Conservation (phyloP, 208 protist species). For the Trypanosoma mega region DNA sequence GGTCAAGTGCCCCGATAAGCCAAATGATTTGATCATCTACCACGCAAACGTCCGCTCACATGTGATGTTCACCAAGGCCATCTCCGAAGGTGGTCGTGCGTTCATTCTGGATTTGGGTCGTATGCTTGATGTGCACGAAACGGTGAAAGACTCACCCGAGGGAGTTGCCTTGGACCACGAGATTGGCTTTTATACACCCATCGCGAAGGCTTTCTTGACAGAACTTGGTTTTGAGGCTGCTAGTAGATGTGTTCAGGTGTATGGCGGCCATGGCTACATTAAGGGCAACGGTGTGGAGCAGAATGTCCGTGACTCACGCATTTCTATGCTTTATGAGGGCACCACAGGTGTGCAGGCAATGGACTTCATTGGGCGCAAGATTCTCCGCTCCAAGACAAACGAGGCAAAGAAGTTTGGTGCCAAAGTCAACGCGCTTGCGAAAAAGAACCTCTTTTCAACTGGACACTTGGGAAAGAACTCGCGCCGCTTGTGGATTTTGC, state of each 20-base stretch:
- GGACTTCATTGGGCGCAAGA: conserved; percentile 86
- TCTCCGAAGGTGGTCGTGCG: conserved; percentile 81
- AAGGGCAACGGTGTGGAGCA: conserved; percentile 83
- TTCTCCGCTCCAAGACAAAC: conserved; percentile 60
- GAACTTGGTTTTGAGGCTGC: conserved; percentile 77
- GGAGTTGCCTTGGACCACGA: conserved; percentile 51
- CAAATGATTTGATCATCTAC: conserved; percentile 62
- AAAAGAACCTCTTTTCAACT: conserved; percentile 34
- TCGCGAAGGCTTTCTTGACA: conserved; percentile 82
- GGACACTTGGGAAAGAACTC: conserved; percentile 37
- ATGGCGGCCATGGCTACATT: conserved; percentile 81
- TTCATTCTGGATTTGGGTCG: conserved; percentile 73
- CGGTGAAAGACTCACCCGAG: conserved; percentile 21
- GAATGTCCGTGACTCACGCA: conserved; percentile 74
- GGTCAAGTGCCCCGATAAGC: conserved; percentile 47
- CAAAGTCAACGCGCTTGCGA: conserved; percentile 39
- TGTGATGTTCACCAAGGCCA: conserved; percentile 77
- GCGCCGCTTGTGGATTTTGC: conserved; percentile 52
- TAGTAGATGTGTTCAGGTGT: conserved; percentile 62
- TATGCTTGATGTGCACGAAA: conserved; percentile 54
- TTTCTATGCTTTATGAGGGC: conserved; percentile 77
- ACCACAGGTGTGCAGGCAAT: conserved; percentile 85
- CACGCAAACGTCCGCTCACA: conserved; percentile 84
- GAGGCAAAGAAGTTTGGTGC: conserved; percentile 39
- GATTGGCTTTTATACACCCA: conserved; percentile 86